These are phyloP conservation scores for Eucalyptus regnans DNA, from an alignment of 345 rosid species.

Conservation along the genomic window DNA sequence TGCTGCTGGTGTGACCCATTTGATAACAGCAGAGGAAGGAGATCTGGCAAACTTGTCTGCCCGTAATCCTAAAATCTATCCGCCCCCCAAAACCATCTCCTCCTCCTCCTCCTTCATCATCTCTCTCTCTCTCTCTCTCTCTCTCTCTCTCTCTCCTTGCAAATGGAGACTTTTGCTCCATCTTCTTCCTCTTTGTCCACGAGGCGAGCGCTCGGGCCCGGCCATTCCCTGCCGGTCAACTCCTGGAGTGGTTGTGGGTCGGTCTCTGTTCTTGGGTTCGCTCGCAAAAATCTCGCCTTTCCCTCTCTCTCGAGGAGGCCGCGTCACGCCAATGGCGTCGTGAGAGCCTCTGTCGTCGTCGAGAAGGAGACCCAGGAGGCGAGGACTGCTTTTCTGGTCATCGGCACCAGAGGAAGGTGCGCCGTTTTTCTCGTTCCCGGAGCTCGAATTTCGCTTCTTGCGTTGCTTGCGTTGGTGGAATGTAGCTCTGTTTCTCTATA, in stretches of 20 bases:
- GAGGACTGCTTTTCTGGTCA: conserved; percentile 58
- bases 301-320: conserved; percentile 9
- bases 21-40: neutral
- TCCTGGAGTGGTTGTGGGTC: conserved; percentile 27
- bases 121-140: neutral
- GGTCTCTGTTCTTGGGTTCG: conserved; percentile 41
- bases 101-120: neutral
- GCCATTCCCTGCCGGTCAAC: conserved; percentile 4
- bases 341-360: conserved; percentile 59
- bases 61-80: neutral
- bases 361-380: conserved; percentile 48
- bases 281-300: conserved; percentile 18
- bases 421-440: neutral
- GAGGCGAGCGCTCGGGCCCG: conserved; percentile 2
- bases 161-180: conserved; percentile 19
- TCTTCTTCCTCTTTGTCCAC: conserved; percentile 11
- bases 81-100: neutral
- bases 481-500: neutral
- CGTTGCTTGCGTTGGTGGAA: neutral
- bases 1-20: neutral
- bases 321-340: conserved; percentile 1
- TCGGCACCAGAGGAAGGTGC: conserved; percentile 96
- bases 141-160: neutral
- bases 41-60: neutral
- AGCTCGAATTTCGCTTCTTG: neutral